phyloP scores from a whole-genome alignment of 1,284 basidiomycete genomes.

The Meira nashicola region DNA sequence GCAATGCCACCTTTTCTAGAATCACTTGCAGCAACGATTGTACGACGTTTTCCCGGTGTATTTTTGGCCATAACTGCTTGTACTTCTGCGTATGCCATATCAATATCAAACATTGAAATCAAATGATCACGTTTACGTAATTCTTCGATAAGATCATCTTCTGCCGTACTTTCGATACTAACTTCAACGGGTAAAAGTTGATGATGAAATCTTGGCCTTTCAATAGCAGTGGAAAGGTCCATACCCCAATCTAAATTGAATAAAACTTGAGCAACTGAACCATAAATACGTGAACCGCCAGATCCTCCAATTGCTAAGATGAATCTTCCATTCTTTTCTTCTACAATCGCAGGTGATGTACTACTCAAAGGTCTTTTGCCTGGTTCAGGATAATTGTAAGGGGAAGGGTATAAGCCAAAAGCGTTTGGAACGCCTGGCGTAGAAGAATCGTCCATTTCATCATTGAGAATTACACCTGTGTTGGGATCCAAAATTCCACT shows the following conservation, averaged over 20 bases:
- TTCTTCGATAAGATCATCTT: constrained; percentile 21
- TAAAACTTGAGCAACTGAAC: constrained; percentile 72
- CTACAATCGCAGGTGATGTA: constrained; percentile 72
- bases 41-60: constrained; percentile 8
- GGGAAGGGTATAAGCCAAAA: constrained; percentile 78
- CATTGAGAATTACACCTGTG: constrained; percentile 82
- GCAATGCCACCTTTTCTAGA: constrained; percentile 42
- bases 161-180: constrained; percentile 35
- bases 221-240: constrained; percentile 73
- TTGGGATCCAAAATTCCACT: constrained; percentile 73
- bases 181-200: constrained; percentile 57
- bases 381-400: constrained; percentile 51
- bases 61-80: constrained; percentile 28
- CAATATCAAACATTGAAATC: constrained; percentile 33
- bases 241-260: constrained; percentile 77
- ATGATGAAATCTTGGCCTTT: constrained; percentile 82
- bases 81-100: constrained; percentile 34
- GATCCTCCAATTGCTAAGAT: constrained; percentile 73
- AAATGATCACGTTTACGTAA: constrained; percentile 30
- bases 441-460: constrained; percentile 89
- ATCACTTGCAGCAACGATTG: constrained; percentile 36
- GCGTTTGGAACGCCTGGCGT: constrained; percentile 72
- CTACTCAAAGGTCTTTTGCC: constrained; percentile 84
- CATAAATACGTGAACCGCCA: constrained; percentile 81
- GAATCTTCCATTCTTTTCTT: constrained; percentile 65